Conservation (phyloP, 140 eudicot genomes). For the Anethum foeniculum region DNA sequence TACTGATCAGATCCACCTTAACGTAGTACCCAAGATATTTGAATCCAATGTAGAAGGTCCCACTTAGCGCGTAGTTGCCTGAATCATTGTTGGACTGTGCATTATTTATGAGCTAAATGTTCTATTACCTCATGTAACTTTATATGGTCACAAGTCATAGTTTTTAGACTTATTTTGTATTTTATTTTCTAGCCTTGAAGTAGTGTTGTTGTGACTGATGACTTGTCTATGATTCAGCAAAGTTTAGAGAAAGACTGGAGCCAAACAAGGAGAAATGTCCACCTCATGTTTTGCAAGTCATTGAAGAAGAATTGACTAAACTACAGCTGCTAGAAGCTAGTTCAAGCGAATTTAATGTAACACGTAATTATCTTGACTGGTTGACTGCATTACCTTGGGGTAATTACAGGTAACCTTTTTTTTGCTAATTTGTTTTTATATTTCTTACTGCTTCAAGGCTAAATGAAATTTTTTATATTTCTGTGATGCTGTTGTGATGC, state of each 20-base stretch:
- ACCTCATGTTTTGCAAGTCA: constrained; percentile 92
- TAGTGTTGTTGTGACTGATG: constrained; percentile 3
- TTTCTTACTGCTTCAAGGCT: neutral
- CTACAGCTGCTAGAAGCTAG: constrained; percentile 92
- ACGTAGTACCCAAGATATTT: neutral
- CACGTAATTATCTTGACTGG: constrained; percentile 98
- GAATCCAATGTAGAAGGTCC: neutral
- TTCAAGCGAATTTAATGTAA: constrained; percentile 96
- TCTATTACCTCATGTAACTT: neutral
- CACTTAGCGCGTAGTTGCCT: neutral
- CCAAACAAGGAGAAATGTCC: constrained; percentile 92
- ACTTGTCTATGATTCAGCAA: constrained; percentile 45
- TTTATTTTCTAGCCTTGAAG: neutral
- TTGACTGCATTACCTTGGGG: constrained; percentile 99
- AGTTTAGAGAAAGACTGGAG: constrained; percentile 87
- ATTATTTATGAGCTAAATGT: neutral
- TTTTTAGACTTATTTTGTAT: neutral
- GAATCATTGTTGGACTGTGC: neutral
- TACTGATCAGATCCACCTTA: neutral
- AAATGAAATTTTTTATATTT: neutral
- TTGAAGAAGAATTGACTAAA: constrained; percentile 92
- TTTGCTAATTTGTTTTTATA: neutral
- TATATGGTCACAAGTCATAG: neutral
- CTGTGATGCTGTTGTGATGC: constrained; percentile 1
- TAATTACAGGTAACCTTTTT: constrained; percentile 56